Evolutionary conservation across 2,329 filamentous ascomycete species (phyloP), one percentile per base, ranked within the genome.

Genomic region (Cyclaneusma minus): DNA sequence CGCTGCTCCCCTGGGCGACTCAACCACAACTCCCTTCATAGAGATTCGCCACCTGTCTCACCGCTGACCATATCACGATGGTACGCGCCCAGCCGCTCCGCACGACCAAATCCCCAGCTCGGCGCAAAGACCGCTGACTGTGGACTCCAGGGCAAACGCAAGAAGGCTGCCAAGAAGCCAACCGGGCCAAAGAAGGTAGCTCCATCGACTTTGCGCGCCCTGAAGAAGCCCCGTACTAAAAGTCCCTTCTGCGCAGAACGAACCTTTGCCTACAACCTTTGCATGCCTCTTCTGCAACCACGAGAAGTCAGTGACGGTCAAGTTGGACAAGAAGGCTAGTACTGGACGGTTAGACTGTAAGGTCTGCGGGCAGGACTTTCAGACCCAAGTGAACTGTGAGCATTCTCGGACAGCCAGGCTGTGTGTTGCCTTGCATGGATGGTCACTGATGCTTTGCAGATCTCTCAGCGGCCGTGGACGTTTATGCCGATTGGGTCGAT

Each of bases 251-350:
- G 13, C 20, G 33, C 39, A 78, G 73, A 56, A 66, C 49, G 79
- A 85, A 41, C 68, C 72, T 21, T 64, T 89, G 11, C 65, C 77
- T 3, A 85, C 81, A 3, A 69, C 71, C n/a, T 98, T 98, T 53
- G 82, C 85, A 30, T 98, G 89, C 50, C 73, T 98, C 23, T 98
- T 98, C 58, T 98, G 89, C 64, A 95, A 94, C 51, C 85, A 95
- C 55, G 89, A 95, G 49, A 89, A 83, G 39, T 82, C 85, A 0
- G 81, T 98, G 27, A 67, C 71, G 15, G 80, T 94, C 39, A 89
- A 91, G 53, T 65, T 98, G 26, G 84, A 98, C 50, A 93, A 92
- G 63, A 95, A 95, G 51, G 62, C 72, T 15, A 83, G 83, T 27
- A 67, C 93, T 19, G 89, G 87, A 24, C 70, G 79, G 34, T 62